Base-by-base conservation (phyloP, 2,329 filamentous ascomycete genomes). In the Aureobasidium sp. region DNA sequence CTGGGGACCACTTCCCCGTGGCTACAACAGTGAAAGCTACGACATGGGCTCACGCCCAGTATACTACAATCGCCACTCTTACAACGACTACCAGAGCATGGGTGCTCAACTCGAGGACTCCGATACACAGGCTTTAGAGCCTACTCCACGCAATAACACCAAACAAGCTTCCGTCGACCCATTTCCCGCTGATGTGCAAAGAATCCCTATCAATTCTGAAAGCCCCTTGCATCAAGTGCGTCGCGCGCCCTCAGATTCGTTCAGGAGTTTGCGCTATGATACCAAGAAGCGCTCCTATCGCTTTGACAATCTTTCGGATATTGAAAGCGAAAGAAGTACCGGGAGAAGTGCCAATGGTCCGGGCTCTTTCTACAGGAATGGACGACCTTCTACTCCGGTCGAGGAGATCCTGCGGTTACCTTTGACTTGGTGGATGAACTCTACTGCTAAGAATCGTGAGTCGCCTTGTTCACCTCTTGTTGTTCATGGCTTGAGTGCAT, bases 401-500 rank as follows among this genome's bases (percentile, higher is more conserved):
- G 50, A 49, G n/a, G 60, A 62, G 17, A 44, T 62, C 6, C 5
- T 62, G 15, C 19, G 60, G 9, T 19, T 62, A n/a, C 60, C 60
- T 5, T 27, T 62, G 42, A 62, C 52, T 14, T 62, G 60, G 60
- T 62, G 60, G 60, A 62, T 62, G 60, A 62, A 62, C 9, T 62
- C 60, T 6, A 62, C 40, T 22, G 60, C 60, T 2, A 62, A 62
- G 50, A 62, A 62, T 14, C 60, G 60, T 62, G 14, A 39, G 59
- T 53, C 4, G 14, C 11, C 9, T 2, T 24, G 4, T n/a, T 33
- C 45, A 4, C 1, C 12, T n/a, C 1, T 6, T 17, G n/a, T 15
- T 6, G 27, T 5, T 29, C 27, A 7, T 29, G 27, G 27, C 27
- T 6, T 4, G 27, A 29, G 27, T 29, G 27, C 27, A 7, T 1